These are phyloP conservation scores for Leccinum solheimii DNA, from an alignment of 1,284 basidiomycete species.

Conservation along the genomic window DNA sequence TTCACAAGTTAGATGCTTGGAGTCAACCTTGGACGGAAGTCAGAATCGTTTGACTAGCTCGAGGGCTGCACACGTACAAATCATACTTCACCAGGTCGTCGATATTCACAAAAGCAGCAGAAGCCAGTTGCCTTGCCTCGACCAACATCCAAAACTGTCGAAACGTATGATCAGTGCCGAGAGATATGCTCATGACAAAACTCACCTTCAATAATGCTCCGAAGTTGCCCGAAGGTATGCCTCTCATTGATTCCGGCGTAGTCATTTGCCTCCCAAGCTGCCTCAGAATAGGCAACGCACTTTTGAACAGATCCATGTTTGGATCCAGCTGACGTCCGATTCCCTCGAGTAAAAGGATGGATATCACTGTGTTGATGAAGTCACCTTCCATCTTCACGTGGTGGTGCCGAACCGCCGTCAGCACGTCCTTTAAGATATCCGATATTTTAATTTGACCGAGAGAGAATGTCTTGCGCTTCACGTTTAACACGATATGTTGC, in stretches of 20 bases:
- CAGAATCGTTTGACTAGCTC: conserved; percentile 9
- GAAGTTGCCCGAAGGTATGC: conserved; percentile 66
- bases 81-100: conserved; percentile 81
- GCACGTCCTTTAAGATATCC: conserved; percentile 87
- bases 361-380: conserved; percentile 97
- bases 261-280: conserved; percentile 90
- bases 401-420: conserved; percentile 86
- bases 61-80: conserved; percentile 49
- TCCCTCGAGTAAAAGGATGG: conserved; percentile 91
- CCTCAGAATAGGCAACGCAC: conserved; percentile 86
- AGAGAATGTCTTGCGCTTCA: conserved; percentile 96
- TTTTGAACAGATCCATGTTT: conserved; percentile 89
- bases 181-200: neutral
- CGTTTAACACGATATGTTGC: conserved; percentile 90
- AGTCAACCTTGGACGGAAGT: conserved; percentile 25
- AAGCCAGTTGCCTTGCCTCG: conserved; percentile 86
- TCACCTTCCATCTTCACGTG: conserved; percentile 99
- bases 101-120: conserved; percentile 70
- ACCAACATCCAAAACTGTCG: conserved; percentile 85
- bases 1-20: conserved; percentile 25
- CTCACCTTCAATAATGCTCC: conserved; percentile 83
- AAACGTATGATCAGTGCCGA: conserved; percentile 5
- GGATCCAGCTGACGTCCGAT: conserved; percentile 96
- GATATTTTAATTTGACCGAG: conserved; percentile 95
- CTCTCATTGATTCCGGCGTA: conserved; percentile 67